Evolutionary conservation across 2,329 filamentous ascomycete genomes (phyloP).

Genomic region (Neofusicoccum sp.): DNA sequence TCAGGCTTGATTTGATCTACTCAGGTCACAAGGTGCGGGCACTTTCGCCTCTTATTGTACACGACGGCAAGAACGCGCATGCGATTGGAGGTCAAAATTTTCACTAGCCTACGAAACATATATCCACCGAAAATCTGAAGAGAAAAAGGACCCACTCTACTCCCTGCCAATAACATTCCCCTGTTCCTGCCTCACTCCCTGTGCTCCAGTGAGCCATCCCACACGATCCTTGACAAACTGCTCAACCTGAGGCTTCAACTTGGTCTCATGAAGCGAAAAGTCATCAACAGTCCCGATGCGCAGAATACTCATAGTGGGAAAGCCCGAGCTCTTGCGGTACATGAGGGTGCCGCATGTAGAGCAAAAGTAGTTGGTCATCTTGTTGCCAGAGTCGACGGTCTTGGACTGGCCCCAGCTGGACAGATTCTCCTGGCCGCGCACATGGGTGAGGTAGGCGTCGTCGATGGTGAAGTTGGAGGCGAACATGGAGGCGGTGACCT

Average conservation of each 20-base stretch:
- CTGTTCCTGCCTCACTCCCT: constrained; percentile 32
- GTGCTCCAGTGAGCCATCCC: constrained; percentile 48
- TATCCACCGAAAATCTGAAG: no score
- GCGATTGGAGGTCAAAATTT: no score
- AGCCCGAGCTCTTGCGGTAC: constrained; percentile 54
- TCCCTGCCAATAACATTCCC: no score
- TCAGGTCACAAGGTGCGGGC: no score
- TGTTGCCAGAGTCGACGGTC: constrained; percentile 46
- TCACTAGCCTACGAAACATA: no score
- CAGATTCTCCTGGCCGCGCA: constrained; percentile 56
- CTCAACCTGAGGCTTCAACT: constrained; percentile 58
- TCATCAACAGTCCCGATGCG: constrained; percentile 66
- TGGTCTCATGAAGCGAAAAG: constrained; percentile 59
- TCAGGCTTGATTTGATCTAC: no score
- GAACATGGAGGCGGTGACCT: constrained; percentile 65
- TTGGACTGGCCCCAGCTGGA: constrained; percentile 46
- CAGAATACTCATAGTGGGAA: constrained; percentile 52
- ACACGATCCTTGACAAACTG: constrained; percentile 57
- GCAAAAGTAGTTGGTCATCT: constrained; percentile 67
- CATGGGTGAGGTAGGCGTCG: constrained; percentile 50
- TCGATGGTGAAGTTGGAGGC: constrained; percentile 58
- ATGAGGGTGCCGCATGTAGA: constrained; percentile 61
- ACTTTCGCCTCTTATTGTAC: no score
- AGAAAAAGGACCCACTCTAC: no score
- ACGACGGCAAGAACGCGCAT: no score